phyloP scores from a whole-genome alignment of 768 basidiomycete genomes.

The Aureoboletus auriporus region DNA sequence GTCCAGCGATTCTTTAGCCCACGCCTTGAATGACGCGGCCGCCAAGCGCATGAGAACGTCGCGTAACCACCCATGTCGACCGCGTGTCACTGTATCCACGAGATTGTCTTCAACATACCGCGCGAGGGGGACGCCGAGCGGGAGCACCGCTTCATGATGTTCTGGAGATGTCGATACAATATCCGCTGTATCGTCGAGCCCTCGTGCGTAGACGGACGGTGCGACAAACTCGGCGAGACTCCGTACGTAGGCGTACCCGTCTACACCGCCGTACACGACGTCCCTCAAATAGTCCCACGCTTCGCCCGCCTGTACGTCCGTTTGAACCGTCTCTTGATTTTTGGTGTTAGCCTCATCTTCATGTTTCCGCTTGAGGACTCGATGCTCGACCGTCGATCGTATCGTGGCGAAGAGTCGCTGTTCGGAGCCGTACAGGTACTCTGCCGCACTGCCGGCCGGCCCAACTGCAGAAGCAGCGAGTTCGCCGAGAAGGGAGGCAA shows the following conservation, averaged over 20 bases:
- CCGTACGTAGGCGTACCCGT: slow-evolving; percentile 71
- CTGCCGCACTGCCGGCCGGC: slow-evolving; percentile 12
- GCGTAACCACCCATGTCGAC: slow-evolving; percentile 36
- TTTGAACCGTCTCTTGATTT: slow-evolving; percentile 40
- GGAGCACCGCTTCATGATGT: background rate
- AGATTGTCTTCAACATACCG: slow-evolving; percentile 39
- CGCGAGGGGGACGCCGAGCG: slow-evolving; percentile 34
- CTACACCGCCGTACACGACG: slow-evolving; percentile 76
- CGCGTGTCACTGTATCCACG: slow-evolving; percentile 38
- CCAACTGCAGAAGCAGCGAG: slow-evolving; percentile 31
- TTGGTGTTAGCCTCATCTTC: slow-evolving; percentile 7
- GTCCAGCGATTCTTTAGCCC: slow-evolving; percentile 31
- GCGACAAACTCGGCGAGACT: slow-evolving; percentile 72
- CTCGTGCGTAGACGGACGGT: slow-evolving; percentile 17
- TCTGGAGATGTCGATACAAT: background rate
- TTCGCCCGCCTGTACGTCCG: slow-evolving; percentile 41
- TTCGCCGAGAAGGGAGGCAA: slow-evolving; percentile 48
- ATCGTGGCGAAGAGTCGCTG: slow-evolving; percentile 31
- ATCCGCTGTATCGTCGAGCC: background rate
- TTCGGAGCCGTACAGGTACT: slow-evolving; percentile 14
- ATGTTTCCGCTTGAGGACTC: slow-evolving; percentile 14
- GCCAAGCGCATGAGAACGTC: slow-evolving; percentile 14
- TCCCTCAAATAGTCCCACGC: slow-evolving; percentile 68
- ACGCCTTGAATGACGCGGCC: background rate
- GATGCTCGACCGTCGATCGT: slow-evolving; percentile 34